Evolutionary conservation across 768 basidiomycete genomes (phyloP).

Genomic region (Kwoniella mangroviensis): DNA sequence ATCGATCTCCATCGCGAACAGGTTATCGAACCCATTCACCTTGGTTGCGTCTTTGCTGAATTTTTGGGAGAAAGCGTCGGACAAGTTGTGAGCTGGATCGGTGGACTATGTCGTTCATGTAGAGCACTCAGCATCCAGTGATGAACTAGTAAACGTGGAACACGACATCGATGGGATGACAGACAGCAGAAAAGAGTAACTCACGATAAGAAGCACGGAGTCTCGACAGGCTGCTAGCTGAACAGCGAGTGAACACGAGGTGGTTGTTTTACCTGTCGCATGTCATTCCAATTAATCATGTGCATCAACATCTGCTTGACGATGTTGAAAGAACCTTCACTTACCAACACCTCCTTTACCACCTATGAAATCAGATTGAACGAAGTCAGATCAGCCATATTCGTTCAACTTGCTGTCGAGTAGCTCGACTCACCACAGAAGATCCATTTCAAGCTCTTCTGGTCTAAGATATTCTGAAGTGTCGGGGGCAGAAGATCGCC

Average conservation of each 20-base stretch:
- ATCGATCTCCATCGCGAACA: slow-evolving; percentile 99
- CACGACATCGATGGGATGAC: too few species aligned
- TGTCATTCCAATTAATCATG: background rate
- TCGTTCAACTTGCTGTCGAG: background rate
- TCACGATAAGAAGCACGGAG: slow-evolving; percentile 94
- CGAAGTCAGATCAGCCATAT: slow-evolving; percentile 2
- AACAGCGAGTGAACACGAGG: slow-evolving; percentile 96
- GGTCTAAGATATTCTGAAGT: slow-evolving; percentile 92
- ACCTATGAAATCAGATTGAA: slow-evolving; percentile 63
- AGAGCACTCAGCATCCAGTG: background rate
- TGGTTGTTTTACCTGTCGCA: slow-evolving; percentile 88
- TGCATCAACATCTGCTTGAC: background rate
- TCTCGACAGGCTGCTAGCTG: slow-evolving; percentile 87
- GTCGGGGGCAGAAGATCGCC: slow-evolving; percentile 70
- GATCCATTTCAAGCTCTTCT: slow-evolving; percentile 92
- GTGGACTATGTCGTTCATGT: slow-evolving; percentile 70
- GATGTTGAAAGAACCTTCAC: slow-evolving; percentile 49
- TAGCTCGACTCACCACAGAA: slow-evolving; percentile 78
- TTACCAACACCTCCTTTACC: slow-evolving; percentile 97
- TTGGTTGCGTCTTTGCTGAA: slow-evolving; percentile 98
- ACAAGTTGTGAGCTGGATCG: slow-evolving; percentile 99
- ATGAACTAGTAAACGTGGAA: slow-evolving; percentile 2
- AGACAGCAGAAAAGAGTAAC: slow-evolving; percentile 52
- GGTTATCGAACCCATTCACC: slow-evolving; percentile 95
- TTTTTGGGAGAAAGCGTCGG: slow-evolving; percentile 96